phyloP scores from a whole-genome alignment of 768 basidiomycete genomes.

The Chlorophyllum brunneum region DNA sequence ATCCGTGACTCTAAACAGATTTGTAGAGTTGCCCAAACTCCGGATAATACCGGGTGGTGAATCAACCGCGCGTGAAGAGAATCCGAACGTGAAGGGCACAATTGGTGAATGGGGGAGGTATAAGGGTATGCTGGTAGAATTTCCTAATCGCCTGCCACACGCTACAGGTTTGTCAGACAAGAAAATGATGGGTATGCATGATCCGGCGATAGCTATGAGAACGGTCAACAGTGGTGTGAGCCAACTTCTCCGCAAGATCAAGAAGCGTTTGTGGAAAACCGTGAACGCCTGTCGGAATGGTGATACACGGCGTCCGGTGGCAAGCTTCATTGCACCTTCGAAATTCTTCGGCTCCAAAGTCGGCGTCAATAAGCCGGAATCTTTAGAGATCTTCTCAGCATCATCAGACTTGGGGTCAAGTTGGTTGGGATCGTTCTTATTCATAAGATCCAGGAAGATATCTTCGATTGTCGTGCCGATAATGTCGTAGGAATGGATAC shows the following conservation, averaged over 20 bases:
- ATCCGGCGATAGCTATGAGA: conserved; percentile 53
- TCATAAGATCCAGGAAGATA: conserved; percentile 75
- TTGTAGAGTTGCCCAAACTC: conserved; percentile 40
- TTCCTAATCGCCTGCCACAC: conserved; percentile 40
- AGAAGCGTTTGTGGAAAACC: conserved; percentile 66
- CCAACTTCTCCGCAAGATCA: conserved; percentile 68
- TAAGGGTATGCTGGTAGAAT: conserved; percentile 39
- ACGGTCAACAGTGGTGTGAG: conserved; percentile 55
- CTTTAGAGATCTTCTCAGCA: conserved; percentile 18
- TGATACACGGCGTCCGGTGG: conserved; percentile 49
- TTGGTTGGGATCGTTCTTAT: conserved; percentile 27
- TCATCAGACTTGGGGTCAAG: conserved; percentile 17
- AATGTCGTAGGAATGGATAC: conserved; percentile 57
- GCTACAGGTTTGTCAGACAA: conserved; percentile 46
- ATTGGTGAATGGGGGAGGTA: conserved; percentile 52
- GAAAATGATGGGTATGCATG: conserved; percentile 67
- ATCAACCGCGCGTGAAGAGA: conserved; percentile 36
- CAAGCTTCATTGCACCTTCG: conserved; percentile 32
- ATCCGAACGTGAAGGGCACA: conserved; percentile 24
- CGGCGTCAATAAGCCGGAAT: conserved; percentile 17
- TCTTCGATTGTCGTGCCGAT: conserved; percentile 77
- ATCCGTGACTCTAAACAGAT: conserved; percentile 31
- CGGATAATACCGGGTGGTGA: conserved; percentile 52
- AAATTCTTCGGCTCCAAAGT: conserved; percentile 17
- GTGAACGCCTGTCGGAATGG: conserved; percentile 65